Evolutionary conservation across 2,329 filamentous ascomycete genomes (phyloP).

Genomic region (Microdochium nivale): DNA sequence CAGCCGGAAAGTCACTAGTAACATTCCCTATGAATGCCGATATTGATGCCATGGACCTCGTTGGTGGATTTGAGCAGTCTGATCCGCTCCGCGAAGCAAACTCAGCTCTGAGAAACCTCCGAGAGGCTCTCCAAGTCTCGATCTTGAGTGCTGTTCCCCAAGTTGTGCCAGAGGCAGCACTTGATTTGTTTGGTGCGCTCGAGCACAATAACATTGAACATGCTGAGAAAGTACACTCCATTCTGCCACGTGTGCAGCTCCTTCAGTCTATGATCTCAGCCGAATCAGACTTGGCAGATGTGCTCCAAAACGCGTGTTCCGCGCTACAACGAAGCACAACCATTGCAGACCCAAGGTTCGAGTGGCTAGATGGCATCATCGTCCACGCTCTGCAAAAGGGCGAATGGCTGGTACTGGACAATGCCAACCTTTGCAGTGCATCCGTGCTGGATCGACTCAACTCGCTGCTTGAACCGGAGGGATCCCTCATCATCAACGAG

Average conservation of each 20-base stretch:
- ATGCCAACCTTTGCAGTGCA: slow-evolving; percentile 92
- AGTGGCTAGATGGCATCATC: slow-evolving; percentile 92
- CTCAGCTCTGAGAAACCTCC: slow-evolving; percentile 37
- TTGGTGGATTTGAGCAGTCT: slow-evolving; percentile 93
- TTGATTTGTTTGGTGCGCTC: slow-evolving; percentile 44
- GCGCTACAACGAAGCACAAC: slow-evolving; percentile 44
- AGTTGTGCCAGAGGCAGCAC: slow-evolving; percentile 33
- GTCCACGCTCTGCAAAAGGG: slow-evolving; percentile 80
- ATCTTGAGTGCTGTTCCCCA: slow-evolving; percentile 39
- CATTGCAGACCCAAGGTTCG: slow-evolving; percentile 72
- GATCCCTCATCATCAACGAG: slow-evolving; percentile 84
- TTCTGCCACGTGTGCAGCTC: slow-evolving; percentile 27
- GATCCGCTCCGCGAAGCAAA: slow-evolving; percentile 70
- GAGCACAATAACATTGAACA: slow-evolving; percentile 31
- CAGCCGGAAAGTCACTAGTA: slow-evolving; percentile 66
- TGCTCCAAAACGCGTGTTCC: slow-evolving; percentile 37
- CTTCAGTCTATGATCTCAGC: slow-evolving; percentile 32
- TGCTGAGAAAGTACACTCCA: slow-evolving; percentile 23
- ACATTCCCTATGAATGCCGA: slow-evolving; percentile 90
- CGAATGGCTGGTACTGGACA: slow-evolving; percentile 90
- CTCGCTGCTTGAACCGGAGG: slow-evolving; percentile 85
- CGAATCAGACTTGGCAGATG: slow-evolving; percentile 33
- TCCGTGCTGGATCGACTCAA: slow-evolving; percentile 93
- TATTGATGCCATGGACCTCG: slow-evolving; percentile 92
- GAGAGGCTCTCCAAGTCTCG: slow-evolving; percentile 33